phyloP scores from a whole-genome alignment of 2,329 filamentous ascomycete genomes.

The Xylaria sp. region DNA sequence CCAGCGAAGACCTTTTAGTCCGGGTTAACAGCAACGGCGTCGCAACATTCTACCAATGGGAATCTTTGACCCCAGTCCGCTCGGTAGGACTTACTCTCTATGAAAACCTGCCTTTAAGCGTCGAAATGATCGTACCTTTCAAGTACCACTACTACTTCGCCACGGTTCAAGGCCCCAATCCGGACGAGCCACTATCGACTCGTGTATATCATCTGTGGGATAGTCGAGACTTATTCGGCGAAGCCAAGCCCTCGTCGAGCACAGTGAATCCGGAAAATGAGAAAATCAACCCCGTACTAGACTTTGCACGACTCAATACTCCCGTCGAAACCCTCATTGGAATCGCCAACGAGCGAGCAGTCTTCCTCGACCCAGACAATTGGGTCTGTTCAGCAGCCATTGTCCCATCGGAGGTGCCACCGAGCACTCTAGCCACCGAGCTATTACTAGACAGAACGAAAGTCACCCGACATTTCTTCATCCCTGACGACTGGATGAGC shows the following conservation, averaged over 20 bases:
- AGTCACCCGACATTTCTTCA: conserved; percentile 32
- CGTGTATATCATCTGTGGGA: conserved; percentile 20
- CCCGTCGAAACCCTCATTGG: conserved; percentile 18
- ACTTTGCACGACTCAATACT: not conserved
- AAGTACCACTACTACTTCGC: conserved; percentile 5
- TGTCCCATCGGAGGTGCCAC: not conserved
- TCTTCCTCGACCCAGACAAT: conserved; percentile 19
- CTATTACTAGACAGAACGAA: not conserved
- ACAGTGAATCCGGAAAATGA: not conserved
- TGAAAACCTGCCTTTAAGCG: not conserved
- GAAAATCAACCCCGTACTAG: not conserved
- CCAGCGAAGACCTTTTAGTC: conserved; percentile 15
- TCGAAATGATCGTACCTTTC: not conserved
- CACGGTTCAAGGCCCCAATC: not conserved
- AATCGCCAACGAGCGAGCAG: not conserved
- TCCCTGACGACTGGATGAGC: conserved; percentile 33
- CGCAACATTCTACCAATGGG: conserved; percentile 14
- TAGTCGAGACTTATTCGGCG: conserved; percentile 5
- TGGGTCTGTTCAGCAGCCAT: conserved; percentile 30
- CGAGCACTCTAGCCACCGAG: too few relatives aligned
- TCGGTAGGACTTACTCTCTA: conserved; percentile 11
- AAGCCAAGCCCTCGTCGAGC: not conserved
- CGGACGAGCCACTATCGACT: not conserved
- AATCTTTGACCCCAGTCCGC: not conserved
- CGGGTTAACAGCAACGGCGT: not conserved